Evolutionary conservation across 208 protist species (phyloP), one percentile per base, ranked within the genome.

Genomic region (Acanthamoeba quina): DNA sequence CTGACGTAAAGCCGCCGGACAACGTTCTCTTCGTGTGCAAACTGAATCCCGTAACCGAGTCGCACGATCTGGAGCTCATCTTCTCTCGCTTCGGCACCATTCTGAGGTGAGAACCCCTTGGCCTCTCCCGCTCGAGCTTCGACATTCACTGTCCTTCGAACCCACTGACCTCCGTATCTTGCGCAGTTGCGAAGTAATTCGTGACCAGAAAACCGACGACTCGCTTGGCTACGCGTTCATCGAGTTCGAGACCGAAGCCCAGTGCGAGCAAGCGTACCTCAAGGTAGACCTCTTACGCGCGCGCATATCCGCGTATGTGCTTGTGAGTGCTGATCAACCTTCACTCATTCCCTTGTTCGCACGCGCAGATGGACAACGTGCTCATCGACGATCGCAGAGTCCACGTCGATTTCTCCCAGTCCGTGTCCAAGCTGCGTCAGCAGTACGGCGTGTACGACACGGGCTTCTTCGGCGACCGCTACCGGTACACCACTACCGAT

Each of bases 11-110:
- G 86, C 99, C 99, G 13, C 98, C 98, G 0, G 99, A 99, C 29
- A 99, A 99, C 94, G 99, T 99, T 3, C 97, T 99, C 24, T 99
- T 99, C 95, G 99, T 99, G 29, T 99, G 99, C 97, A 99, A 99
- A 96, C 97, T 99, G 44, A 99, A 99, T 95, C 99, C 99, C 1
- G 95, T 98, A 19, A 99, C 99, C 19, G 97, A 97, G 10, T 96
- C 98, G 24, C 98, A 99, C 41, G 99, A 99, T 52, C 96, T 99
- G 5, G 97, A 98, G 60, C 93, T 99, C 64, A 99, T 99, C 76
- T 99, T 99, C 94, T 94, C 96, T 4, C 97, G 99, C 93, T 99
- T 99, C 94, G 99, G 99, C 19, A 96, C 96, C 9, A 98, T 99
- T 9, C 34, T 97, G 7, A 98, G 97, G 88, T 97, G 94, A 9